These are phyloP conservation scores for Plasmodium inui DNA, from an alignment of 169 alveolate species.

Conservation along the genomic window DNA sequence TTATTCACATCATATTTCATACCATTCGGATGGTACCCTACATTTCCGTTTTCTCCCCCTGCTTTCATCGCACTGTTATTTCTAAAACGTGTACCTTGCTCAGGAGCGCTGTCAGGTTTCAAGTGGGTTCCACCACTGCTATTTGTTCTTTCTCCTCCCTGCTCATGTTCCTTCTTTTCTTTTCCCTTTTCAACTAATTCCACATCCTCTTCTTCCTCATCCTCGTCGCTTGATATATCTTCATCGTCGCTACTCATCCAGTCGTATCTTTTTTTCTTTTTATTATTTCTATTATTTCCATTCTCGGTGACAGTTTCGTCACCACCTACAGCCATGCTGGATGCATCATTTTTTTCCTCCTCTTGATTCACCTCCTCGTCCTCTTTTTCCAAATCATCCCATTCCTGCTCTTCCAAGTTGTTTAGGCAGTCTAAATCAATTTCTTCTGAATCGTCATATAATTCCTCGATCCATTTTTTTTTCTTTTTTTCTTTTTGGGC, in stretches of 20 bases:
- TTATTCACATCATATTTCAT: not conserved
- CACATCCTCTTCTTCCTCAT: slow-evolving; percentile 18
- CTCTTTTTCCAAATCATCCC: slow-evolving; percentile 28
- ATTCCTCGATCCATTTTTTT: slow-evolving; percentile 74
- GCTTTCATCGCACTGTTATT: not conserved
- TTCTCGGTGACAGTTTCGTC: slow-evolving; percentile 4
- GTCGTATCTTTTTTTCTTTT: slow-evolving; percentile 55
- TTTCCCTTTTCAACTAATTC: not conserved
- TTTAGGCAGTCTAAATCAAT: slow-evolving; percentile 70
- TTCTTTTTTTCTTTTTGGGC: slow-evolving; percentile 45
- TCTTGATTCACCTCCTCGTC: slow-evolving; percentile 19
- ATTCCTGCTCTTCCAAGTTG: slow-evolving; percentile 28
- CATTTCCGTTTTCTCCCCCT: not conserved
- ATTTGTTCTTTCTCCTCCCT: not conserved
- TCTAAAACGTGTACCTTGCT: not conserved
- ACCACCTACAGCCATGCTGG: not conserved
- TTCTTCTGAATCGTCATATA: slow-evolving; percentile 70
- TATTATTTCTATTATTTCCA: slow-evolving; percentile 15
- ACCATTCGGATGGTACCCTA: not conserved
- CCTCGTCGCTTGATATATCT: slow-evolving; percentile 70
- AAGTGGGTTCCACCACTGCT: not conserved
- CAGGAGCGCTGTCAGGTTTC: not conserved
- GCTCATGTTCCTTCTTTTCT: not conserved
- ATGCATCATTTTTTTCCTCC: not conserved
- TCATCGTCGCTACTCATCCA: slow-evolving; percentile 78